Base-by-base conservation (phyloP, 345 rosid species). In the Camelina laxa region DNA sequence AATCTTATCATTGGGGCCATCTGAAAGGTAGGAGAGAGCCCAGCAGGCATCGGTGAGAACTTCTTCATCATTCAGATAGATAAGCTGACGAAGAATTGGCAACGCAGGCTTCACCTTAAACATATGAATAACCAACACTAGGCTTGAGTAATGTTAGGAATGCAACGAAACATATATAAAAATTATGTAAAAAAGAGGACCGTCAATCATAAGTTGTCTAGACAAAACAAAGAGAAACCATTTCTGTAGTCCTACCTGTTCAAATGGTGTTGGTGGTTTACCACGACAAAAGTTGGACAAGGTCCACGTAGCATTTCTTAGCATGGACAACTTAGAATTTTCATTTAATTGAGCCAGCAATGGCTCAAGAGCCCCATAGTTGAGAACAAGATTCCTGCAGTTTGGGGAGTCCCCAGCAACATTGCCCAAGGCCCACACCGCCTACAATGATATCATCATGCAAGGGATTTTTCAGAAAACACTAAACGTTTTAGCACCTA, bases 11-110 rank as follows among this genome's bases (percentile, higher is more conserved):
- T 89, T 87, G 27, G 97, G 89, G 30, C 95, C 95, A 81, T 91
- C 97, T 74, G 82, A 79, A 39, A 79, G 82, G 67, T 79, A 79
- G 24, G 82, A 79, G 27, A 79, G 82, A 50, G 92, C 97, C 97
- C 97, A 91, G 76, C 97, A 89, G 22, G 93, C 95, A 87, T 91
- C 95, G 20, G 97, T 87, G 50, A 91, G 77, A 73, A 91, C 95
- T 85, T 91, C 97, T 76, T 91, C 97, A 80, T 91, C 97, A 72
- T 82, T 81, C 59, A 84, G 77, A 77, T 83, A 80, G 39, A 91
- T 86, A 60, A 91, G 97, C 63, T 86, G 87, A 75, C 82, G 88
- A 42, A 91, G 90, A 82, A 86, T 72, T 21, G 96, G 87, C 72
- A 91, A 71, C 4, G 97, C 97, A 74, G 95, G 90, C 82, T 85